Evolutionary conservation across 805 yeast species (phyloP).

Genomic region (Lachancea thermotolerans): DNA sequence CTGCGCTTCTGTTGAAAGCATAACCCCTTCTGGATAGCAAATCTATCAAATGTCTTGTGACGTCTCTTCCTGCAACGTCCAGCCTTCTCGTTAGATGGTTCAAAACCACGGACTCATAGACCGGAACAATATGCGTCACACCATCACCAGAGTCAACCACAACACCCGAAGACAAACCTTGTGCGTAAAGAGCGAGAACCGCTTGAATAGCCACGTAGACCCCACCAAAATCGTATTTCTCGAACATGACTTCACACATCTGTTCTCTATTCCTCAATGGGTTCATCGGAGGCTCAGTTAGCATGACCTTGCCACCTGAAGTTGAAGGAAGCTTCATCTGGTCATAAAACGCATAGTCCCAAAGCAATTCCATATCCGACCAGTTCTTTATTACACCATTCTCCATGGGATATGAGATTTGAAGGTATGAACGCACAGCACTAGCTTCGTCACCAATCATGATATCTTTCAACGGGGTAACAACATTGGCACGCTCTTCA

Average conservation of each 20-base stretch:
- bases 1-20: constrained; percentile 97
- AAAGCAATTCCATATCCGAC: constrained; percentile 97
- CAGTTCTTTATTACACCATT: constrained; percentile 95
- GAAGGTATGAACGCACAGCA: constrained; percentile 80
- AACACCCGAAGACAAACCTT: constrained; percentile 93
- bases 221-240: constrained; percentile 84
- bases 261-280: constrained; percentile 85
- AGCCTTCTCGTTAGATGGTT: constrained; percentile 87
- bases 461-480: constrained; percentile 78
- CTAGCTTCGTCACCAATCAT: constrained; percentile 98
- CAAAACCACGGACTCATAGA: constrained; percentile 93
- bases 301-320: constrained; percentile 68
- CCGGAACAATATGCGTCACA: constrained; percentile 97
- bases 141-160: constrained; percentile 99
- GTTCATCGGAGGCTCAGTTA: constrained; percentile 98
- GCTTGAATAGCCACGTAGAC: constrained; percentile 97
- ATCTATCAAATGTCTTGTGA: constrained; percentile 90
- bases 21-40: constrained; percentile 90
- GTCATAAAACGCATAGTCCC: constrained; percentile 97
- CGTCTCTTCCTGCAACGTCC: constrained; percentile 98
- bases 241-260: constrained; percentile 94
- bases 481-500: constrained; percentile 68
- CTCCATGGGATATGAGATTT: constrained; percentile 97
- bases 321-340: constrained; percentile 75
- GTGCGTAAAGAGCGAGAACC: constrained; percentile 95